Percentiles rank a stretch among this genome's conserved stretches.
phyloP scores from a whole-genome alignment of 495 filamentous ascomycete species.

The Neurospora cerealis region DNA sequence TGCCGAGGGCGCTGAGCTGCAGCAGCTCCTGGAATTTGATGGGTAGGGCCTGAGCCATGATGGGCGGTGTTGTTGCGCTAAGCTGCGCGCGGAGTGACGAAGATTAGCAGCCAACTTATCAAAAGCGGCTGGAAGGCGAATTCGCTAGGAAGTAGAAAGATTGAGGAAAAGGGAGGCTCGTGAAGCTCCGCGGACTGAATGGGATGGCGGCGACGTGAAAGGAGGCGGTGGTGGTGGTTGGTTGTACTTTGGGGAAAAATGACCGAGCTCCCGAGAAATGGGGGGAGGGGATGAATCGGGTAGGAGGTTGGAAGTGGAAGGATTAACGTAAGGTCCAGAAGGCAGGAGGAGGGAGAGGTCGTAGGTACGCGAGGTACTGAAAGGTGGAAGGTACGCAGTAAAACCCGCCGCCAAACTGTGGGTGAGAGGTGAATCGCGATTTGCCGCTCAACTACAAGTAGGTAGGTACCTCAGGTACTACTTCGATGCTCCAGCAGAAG shows the following conservation, averaged over 20 bases:
- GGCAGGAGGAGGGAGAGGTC: background rate
- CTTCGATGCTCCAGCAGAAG: background rate
- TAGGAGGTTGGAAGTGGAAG: slow-evolving; percentile 8
- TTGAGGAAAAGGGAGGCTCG: slow-evolving; percentile 3
- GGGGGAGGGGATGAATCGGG: slow-evolving; percentile 4
- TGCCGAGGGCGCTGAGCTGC: slow-evolving; percentile 70
- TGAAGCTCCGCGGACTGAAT: background rate
- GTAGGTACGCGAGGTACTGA: background rate
- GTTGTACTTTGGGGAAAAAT: background rate
- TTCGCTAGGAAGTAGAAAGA: background rate
- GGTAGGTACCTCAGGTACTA: background rate
- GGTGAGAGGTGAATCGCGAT: background rate
- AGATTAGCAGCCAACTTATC: slow-evolving; percentile 24
- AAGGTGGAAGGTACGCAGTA: background rate
- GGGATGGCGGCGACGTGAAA: background rate
- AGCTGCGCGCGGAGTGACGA: slow-evolving; percentile 20
- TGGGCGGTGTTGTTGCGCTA: slow-evolving; percentile 21
- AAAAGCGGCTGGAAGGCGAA: slow-evolving; percentile 14
- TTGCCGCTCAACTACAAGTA: background rate
- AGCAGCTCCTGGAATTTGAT: slow-evolving; percentile 94
- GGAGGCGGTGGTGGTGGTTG: background rate
- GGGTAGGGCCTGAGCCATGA: slow-evolving; percentile 49
- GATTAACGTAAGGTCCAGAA: background rate
- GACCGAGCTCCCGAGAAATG: background rate
- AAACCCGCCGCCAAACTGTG: background rate